phyloP scores from a whole-genome alignment of 306 rosid genomes.

The Cotoneaster glaucophyllus region DNA sequence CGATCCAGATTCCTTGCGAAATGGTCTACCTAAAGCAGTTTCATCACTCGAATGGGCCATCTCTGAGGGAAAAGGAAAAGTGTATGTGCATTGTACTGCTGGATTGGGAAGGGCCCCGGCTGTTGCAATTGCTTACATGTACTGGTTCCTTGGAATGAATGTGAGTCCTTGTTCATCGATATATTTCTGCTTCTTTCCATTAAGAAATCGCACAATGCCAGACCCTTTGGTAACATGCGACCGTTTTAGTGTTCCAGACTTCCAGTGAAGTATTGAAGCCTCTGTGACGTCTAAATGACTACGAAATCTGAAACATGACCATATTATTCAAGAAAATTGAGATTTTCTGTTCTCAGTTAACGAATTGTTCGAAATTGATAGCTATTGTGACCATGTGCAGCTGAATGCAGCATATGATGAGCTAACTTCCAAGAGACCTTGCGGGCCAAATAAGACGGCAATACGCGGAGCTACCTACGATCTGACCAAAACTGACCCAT shows the following conservation, averaged over 20 bases:
- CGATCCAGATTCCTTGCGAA: constrained; percentile 78
- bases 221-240: not conserved
- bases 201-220: not conserved
- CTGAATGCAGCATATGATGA: constrained; percentile 68
- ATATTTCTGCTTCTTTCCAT: not conserved
- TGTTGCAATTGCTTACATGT: constrained; percentile 78
- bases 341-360: not conserved
- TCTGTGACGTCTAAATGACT: not conserved
- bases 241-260: not conserved
- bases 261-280: not conserved
- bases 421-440: constrained; percentile 74
- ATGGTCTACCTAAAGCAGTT: constrained; percentile 78
- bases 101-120: constrained; percentile 98
- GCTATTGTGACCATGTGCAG: constrained; percentile 32
- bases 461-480: constrained; percentile 77
- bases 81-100: constrained; percentile 81
- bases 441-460: constrained; percentile 83
- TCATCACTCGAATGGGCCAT: constrained; percentile 87
- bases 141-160: constrained; percentile 80
- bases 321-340: not conserved
- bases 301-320: not conserved
- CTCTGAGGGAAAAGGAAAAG: constrained; percentile 72
- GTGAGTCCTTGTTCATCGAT: constrained; percentile 34
- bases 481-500: constrained; percentile 68
- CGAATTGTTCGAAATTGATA: not conserved